These are phyloP conservation scores for Cercospora citrullina DNA, from an alignment of 2,329 filamentous ascomycete species.

Conservation along the genomic window DNA sequence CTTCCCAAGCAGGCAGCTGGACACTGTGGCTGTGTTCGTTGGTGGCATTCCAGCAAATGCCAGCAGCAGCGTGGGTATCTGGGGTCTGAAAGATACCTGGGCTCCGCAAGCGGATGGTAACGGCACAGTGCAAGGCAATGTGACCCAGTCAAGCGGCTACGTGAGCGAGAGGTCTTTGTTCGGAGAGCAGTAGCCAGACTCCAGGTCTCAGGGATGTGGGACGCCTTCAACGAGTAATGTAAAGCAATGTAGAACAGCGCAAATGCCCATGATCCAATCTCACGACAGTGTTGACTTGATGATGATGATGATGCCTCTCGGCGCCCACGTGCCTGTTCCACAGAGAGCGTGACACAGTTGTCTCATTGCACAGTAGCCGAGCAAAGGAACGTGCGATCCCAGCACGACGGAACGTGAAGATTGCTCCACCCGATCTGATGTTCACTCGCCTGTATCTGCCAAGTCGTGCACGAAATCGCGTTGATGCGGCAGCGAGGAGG, in stretches of 20 bases:
- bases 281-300: not conserved
- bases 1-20: slow-evolving; percentile 50
- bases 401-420: not conserved
- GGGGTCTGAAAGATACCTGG: slow-evolving; percentile 44
- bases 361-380: not conserved
- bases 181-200: not conserved
- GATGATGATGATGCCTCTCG: not conserved
- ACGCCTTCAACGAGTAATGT: not conserved
- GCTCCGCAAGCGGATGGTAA: slow-evolving; percentile 34
- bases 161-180: slow-evolving; percentile 7
- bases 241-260: not conserved
- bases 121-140: slow-evolving; percentile 41
- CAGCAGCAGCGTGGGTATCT: slow-evolving; percentile 43
- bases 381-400: not conserved
- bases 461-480: not conserved
- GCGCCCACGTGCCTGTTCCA: not conserved
- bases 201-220: not conserved
- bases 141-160: slow-evolving; percentile 7
- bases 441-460: not conserved
- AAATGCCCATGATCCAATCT: not conserved
- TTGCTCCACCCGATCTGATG: not conserved
- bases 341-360: not conserved
- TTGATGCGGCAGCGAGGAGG: not conserved
- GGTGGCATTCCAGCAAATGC: slow-evolving; percentile 41
- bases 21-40: slow-evolving; percentile 41